phyloP scores from a whole-genome alignment of 768 basidiomycete species.

The Mycena crocata region DNA sequence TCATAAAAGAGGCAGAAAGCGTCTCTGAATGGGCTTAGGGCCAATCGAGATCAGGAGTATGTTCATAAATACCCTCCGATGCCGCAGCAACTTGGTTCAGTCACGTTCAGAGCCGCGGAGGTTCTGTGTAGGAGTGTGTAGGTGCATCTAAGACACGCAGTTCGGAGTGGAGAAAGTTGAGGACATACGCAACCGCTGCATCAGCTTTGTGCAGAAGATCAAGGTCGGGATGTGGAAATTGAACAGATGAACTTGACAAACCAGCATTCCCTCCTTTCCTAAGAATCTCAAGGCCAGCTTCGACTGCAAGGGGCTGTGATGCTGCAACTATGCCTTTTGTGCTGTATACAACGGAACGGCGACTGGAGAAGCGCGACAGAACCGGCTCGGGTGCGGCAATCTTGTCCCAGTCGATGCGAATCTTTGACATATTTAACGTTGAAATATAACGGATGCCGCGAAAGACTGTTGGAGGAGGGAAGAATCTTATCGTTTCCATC shows the following conservation, averaged over 20 bases:
- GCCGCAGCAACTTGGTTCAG: conserved; percentile 90
- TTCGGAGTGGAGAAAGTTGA: neutral
- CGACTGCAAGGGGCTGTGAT: conserved; percentile 91
- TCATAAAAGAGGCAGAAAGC: conserved; percentile 96
- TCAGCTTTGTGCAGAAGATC: conserved; percentile 66
- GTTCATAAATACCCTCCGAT: conserved; percentile 79
- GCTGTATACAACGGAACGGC: conserved; percentile 88
- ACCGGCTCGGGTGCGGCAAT: conserved; percentile 75
- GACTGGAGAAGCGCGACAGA: conserved; percentile 81
- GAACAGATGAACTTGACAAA: conserved; percentile 44
- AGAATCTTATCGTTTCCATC: conserved; percentile 1
- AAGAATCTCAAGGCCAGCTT: conserved; percentile 92
- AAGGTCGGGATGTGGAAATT: neutral
- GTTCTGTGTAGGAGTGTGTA: conserved; percentile 55
- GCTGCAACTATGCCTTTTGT: conserved; percentile 90
- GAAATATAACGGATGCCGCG: too few relatives aligned
- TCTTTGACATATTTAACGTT: conserved; percentile 44
- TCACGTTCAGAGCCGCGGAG: conserved; percentile 92
- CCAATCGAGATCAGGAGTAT: neutral
- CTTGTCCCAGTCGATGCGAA: conserved; percentile 64
- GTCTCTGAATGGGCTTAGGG: conserved; percentile 60
- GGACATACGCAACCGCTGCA: conserved; percentile 82
- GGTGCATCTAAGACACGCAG: neutral
- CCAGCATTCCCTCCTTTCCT: conserved; percentile 96
- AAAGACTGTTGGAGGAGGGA: conserved; percentile 21